A percentile compares a stretch with the other conserved stretches of the same genome.
These are phyloP conservation scores for Suillus paluster DNA, from an alignment of 768 basidiomycete genomes.

Conservation along the genomic window DNA sequence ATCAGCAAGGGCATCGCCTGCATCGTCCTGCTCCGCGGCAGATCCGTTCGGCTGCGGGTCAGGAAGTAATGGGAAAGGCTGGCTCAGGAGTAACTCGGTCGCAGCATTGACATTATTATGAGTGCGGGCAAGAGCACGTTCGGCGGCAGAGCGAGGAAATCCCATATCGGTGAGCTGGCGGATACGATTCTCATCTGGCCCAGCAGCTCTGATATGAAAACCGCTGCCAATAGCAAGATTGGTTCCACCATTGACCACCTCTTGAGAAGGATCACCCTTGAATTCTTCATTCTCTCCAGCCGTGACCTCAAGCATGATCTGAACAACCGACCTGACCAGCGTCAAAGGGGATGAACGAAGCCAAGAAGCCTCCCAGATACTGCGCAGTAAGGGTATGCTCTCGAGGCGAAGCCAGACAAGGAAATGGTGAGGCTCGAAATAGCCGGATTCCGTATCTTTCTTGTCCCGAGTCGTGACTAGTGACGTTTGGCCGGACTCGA, in stretches of 20 bases:
- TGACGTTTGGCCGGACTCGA: conserved; percentile 85
- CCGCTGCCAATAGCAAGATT: conserved; percentile 37
- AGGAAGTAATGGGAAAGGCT: conserved; percentile 77
- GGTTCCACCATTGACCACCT: conserved; percentile 35
- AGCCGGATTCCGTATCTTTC: conserved; percentile 73
- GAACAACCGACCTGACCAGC: conserved; percentile 76
- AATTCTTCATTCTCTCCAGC: conserved; percentile 81
- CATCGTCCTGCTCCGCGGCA: conserved; percentile 25
- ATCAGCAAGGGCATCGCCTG: conserved; percentile 33
- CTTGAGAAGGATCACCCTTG: conserved; percentile 48
- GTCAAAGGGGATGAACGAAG: conserved; percentile 73
- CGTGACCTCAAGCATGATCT: conserved; percentile 78
- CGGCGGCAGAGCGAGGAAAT: conserved; percentile 87
- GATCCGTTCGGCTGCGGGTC: conserved; percentile 51
- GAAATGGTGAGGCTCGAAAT: conserved; percentile 87
- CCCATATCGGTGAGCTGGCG: conserved; percentile 95
- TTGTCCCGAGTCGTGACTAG: conserved; percentile 77
- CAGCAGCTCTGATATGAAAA: conserved; percentile 41
- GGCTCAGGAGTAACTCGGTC: conserved; percentile 82
- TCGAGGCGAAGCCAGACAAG: conserved; percentile 79
- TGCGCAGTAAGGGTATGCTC: conserved; percentile 65
- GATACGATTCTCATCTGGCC: conserved; percentile 78
- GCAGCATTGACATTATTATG: conserved; percentile 90
- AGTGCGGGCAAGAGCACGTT: conserved; percentile 80
- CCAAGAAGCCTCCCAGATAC: conserved; percentile 87